Base-by-base conservation (phyloP, 176 grass and related monocot species). In the Eleusine indica region DNA sequence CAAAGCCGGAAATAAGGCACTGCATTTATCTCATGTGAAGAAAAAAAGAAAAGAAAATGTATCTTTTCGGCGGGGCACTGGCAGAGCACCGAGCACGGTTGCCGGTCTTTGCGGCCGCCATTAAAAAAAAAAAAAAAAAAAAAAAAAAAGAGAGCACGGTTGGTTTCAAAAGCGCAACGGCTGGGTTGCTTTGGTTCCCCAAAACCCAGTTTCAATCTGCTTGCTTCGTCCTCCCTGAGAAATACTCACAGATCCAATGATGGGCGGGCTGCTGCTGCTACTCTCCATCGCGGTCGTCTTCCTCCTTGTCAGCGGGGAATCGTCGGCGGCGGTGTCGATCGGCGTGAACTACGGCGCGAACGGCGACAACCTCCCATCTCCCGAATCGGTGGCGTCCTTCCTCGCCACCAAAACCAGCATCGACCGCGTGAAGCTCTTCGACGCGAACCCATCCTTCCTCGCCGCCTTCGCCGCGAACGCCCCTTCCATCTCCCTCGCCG, bases 341-440 rank as follows among this genome's bases (percentile, higher is more conserved):
- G 96, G 96, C n/a, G 93, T 98, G 1, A 98, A 98, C 85, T 98
- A 98, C 80, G 93, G 96, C 71, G 89, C 93, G 11, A 90, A 77
- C 39, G 93, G 52, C 14, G 92, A 95, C 82, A 93, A 98, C 89
- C 96, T 98, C 4, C 95, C 95, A 0, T 9, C 93, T 0, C 91
- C 96, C 0, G 30, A 85, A 2, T 17, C 75, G 19, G 91, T 91
- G 0, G 93, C 96, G 0, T 5, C 87, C 11, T 95, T 95, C 96
- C 79, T 98, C 6, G 70, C 80, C 37, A n/a, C 81, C 10, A 10
- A 52, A 4, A 94, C 90, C 61, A 58, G 47, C 68, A 91, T 93
- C 93, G 43, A 91, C 58, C 82, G 89, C 73, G 89, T 98, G 17
- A 98, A 98, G 92, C 84, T 98, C 17, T 98, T 90, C 91, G 96